Evolutionary conservation across 139 green algal genomes (phyloP), one percentile per base, ranked within the genome.

Genomic region (Chlorella sp.): DNA sequence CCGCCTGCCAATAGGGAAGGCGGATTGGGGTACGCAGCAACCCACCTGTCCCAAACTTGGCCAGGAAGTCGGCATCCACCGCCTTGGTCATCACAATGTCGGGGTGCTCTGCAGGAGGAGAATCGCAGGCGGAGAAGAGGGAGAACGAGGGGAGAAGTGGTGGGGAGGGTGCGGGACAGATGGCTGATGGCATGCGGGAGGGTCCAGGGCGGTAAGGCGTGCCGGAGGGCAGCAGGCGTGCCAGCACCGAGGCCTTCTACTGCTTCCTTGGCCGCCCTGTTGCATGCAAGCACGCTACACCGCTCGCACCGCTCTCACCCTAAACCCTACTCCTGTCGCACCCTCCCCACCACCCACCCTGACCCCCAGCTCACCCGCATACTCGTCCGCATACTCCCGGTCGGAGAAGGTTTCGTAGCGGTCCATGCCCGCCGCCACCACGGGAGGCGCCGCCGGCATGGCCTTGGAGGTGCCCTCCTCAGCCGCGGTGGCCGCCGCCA

Each of bases 81-180:
- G 86, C 96, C 91, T 93, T 95, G 19, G 94, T 96, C 69, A 79
- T 64, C 2, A 88, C 88, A 37, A 98, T 92, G 87, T 97, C 96
- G 3, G 96, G 95, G 88, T 98, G 96, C 87, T 98, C 95, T 40
- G 86, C 93, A 96, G 66, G 42, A 21, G 66, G 40, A 53, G 37
- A 40, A 2, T 16, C 7, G 32, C 1, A 19, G 64, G 16, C 36
- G 53, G 86, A 39, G 37, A 89, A 81, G 22, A 4, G 34, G 22
- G 5, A 3, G 18, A 57, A 9, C 7, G 48, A 5, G 48, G 48
- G 48, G 48, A 22, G 9, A 18, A 15, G 39, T 68, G 22, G 42
- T 3, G 40, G 40, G 39, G 40, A 28, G 28, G 28, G 39, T 36
- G 79, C 34, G 60, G 82, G 1, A 22, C 16, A 64, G 11, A 37